phyloP scores from a whole-genome alignment of 2,329 filamentous ascomycete species.

The Verticillium klebahnii region DNA sequence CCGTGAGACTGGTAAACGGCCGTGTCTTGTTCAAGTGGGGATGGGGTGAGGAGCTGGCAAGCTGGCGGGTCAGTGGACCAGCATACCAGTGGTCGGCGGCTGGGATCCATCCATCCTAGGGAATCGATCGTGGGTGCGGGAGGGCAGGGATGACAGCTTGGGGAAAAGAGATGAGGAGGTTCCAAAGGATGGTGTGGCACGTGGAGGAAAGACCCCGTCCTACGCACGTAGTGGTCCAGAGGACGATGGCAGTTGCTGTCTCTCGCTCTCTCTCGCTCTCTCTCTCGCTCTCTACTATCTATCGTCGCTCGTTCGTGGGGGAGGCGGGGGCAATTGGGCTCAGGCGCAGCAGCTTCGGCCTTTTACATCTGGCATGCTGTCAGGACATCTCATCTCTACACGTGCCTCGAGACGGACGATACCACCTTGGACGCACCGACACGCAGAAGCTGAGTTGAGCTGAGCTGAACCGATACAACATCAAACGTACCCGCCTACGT shows the following conservation, averaged over 20 bases:
- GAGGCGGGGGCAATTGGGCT: too few species aligned
- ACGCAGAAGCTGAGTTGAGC: background rate
- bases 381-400: background rate
- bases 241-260: too few species aligned
- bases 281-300: too few species aligned
- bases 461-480: background rate
- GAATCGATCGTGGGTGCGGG: background rate
- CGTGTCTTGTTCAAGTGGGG: background rate
- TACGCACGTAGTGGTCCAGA: background rate
- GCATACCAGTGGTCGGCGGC: background rate
- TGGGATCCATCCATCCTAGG: background rate
- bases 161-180: background rate
- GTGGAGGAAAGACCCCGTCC: background rate
- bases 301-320: too few species aligned
- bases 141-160: background rate
- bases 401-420: background rate
- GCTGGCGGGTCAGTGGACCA: background rate
- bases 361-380: too few species aligned
- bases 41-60: background rate
- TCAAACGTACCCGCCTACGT: too few species aligned
- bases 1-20: background rate
- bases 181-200: background rate
- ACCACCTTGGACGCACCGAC: background rate
- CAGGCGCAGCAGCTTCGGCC: too few species aligned
- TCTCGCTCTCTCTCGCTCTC: too few species aligned